Evolutionary conservation across 106 monocot genomes (phyloP).

Genomic region (Hemerocallis citrina): DNA sequence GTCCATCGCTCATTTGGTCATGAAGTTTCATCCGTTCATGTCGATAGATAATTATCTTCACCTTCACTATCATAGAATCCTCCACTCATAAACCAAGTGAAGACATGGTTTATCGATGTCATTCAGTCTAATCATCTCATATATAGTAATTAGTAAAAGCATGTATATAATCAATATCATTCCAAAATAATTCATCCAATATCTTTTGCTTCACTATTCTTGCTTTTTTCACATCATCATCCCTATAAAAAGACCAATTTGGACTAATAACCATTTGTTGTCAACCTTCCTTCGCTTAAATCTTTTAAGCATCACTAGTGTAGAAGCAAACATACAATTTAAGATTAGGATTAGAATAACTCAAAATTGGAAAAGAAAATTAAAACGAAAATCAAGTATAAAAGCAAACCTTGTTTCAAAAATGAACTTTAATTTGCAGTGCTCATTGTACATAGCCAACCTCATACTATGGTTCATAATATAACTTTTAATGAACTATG

Average conservation of each 20-base stretch:
- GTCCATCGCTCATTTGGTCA: background rate
- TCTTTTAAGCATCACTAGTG: background rate
- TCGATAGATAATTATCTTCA: background rate
- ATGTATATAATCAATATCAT: background rate
- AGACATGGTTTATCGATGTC: background rate
- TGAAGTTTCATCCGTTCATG: background rate
- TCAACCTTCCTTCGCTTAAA: background rate
- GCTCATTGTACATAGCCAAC: no score
- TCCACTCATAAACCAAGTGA: slow-evolving; percentile 1
- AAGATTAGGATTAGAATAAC: no score
- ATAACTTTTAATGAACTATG: no score
- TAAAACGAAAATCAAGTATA: no score
- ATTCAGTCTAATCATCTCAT: background rate
- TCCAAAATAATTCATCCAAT: background rate
- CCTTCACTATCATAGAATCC: slow-evolving; percentile 2
- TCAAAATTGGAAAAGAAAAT: no score
- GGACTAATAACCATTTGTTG: background rate
- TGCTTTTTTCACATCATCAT: background rate
- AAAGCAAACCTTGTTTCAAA: background rate
- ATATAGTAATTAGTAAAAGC: background rate
- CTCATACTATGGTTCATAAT: no score
- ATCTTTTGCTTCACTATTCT: background rate
- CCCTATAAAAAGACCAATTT: background rate
- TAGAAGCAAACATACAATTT: background rate
- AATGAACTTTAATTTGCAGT: background rate